Evolutionary conservation across 164 flowering plant species (phyloP).

Genomic region (Buxus sempervirens): DNA sequence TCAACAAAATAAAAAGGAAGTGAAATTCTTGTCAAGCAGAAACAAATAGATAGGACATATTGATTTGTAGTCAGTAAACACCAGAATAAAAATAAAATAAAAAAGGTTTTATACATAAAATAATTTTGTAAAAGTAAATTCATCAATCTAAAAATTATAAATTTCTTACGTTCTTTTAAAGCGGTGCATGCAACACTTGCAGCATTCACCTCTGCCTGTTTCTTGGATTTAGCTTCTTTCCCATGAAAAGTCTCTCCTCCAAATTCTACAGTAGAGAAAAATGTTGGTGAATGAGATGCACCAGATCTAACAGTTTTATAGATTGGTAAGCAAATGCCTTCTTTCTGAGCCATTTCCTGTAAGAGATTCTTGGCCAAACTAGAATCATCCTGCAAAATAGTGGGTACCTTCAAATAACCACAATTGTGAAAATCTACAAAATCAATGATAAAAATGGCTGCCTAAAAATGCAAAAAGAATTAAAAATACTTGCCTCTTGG

Average conservation of each 20-base stretch:
- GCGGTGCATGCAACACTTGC: constrained; percentile 48
- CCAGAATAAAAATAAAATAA: background rate
- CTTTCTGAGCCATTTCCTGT: constrained; percentile 52
- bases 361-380: constrained; percentile 50
- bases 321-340: constrained; percentile 38
- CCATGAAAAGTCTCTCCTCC: constrained; percentile 40
- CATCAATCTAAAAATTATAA: constrained; percentile 1
- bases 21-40: background rate
- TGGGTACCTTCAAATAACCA: background rate
- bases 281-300: constrained; percentile 29
- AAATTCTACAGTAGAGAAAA: constrained; percentile 45
- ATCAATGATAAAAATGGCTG: background rate
- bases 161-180: constrained; percentile 39
- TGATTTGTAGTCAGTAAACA: background rate
- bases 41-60: background rate
- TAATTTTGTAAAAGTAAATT: background rate
- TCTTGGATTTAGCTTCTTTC: constrained; percentile 40
- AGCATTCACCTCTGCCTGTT: constrained; percentile 57
- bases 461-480: background rate
- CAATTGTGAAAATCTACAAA: background rate
- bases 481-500: constrained; percentile 44
- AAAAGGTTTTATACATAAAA: background rate
- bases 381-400: constrained; percentile 35
- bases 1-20: background rate
- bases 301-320: constrained; percentile 44